These are phyloP conservation scores for Pseudoturritis turrita DNA, from an alignment of 345 rosid genomes.

Conservation along the genomic window DNA sequence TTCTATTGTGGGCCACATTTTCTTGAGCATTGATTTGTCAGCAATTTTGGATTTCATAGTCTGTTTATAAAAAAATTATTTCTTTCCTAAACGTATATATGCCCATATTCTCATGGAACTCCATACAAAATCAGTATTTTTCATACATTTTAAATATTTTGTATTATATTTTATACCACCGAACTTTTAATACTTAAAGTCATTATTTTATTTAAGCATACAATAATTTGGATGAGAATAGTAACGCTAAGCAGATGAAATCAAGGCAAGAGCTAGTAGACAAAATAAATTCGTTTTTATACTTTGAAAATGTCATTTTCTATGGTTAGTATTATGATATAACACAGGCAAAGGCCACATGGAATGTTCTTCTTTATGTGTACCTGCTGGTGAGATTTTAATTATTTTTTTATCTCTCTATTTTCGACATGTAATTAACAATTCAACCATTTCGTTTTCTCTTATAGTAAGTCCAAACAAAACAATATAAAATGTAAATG, in stretches of 20 bases:
- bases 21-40: constrained; percentile 22
- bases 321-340: constrained; percentile 16
- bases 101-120: constrained; percentile 13
- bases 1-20: constrained; percentile 17
- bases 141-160: not conserved
- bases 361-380: constrained; percentile 32
- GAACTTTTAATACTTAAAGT: not conserved
- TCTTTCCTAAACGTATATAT: constrained; percentile 7
- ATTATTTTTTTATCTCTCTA: constrained; percentile 5
- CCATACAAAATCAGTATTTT: not conserved
- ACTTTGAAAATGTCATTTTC: constrained; percentile 28
- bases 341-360: constrained; percentile 30
- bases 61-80: not conserved
- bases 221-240: constrained; percentile 9
- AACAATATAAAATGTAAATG: constrained; percentile 16
- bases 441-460: constrained; percentile 18
- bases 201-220: not conserved
- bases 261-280: constrained; percentile 13
- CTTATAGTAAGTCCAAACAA: constrained; percentile 25
- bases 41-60: constrained; percentile 15
- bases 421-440: constrained; percentile 14
- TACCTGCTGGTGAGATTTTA: constrained; percentile 15
- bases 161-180: not conserved
- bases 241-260: constrained; percentile 16
- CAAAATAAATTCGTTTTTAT: constrained; percentile 16